Evolutionary conservation across 305 asterid species (phyloP).

Genomic region (Solanum chacoense): DNA sequence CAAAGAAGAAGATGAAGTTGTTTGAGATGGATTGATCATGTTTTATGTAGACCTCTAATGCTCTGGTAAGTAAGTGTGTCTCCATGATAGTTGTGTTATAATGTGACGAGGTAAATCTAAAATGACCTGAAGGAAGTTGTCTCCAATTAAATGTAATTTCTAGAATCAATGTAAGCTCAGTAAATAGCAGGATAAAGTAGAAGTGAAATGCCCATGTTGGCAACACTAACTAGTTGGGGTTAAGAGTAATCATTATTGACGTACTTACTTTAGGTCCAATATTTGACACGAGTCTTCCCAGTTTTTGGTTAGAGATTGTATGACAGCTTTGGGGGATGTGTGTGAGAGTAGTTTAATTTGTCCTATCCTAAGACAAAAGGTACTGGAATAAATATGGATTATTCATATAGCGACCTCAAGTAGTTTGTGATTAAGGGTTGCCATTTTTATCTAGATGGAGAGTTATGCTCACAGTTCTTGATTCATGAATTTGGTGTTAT

Average conservation of each 20-base stretch:
- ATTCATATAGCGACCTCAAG: background rate
- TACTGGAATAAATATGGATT: background rate
- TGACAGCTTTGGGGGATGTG: background rate
- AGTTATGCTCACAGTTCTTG: background rate
- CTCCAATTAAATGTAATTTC: background rate
- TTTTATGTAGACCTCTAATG: background rate
- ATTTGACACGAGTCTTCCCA: background rate
- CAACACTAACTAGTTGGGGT: background rate
- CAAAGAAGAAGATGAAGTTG: background rate
- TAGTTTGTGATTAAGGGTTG: background rate
- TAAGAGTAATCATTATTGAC: background rate
- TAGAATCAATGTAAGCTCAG: background rate
- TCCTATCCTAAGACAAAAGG: background rate
- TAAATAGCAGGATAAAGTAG: background rate
- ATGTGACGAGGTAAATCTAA: background rate
- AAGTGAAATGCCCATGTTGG: background rate
- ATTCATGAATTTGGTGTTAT: background rate
- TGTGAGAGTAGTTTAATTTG: background rate
- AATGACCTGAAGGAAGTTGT: background rate
- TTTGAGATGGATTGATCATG: background rate
- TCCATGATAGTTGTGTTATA: background rate
- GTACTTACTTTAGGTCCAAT: background rate
- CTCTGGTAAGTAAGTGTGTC: background rate
- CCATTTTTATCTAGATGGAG: background rate
- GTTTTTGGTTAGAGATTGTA: background rate